Evolutionary conservation across 2,329 filamentous ascomycete species (phyloP), one percentile per base, ranked within the genome.

Genomic region (Cryoendolithus antarcticus): DNA sequence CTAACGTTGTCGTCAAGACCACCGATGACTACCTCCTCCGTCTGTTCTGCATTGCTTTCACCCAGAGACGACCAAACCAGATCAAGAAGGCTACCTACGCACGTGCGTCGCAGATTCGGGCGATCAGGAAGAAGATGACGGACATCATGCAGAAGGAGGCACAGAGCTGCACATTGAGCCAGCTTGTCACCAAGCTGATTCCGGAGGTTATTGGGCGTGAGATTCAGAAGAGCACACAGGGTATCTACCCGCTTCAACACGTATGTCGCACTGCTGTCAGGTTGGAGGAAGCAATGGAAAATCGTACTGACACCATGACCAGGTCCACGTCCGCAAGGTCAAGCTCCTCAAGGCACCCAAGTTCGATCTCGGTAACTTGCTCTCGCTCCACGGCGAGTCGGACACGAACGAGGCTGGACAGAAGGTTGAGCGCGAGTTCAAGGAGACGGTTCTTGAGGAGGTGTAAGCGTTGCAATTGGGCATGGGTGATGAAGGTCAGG

Each of bases 61-160:
- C 91, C 71, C 96, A 96, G 83, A 79, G 86, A 70, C 82, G 91
- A 63, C 86, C 86, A 59, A 98, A 96, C 77, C 91, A 98, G 78
- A 89, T 98, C 77, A 94, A 94, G 84, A 98, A 96, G 84, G 98
- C 91, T 61, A 98, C 91, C 65, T 98, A 98, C 65, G 91, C 91
- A 57, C 82, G 82, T 53, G 86, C 86, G 52, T 96, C 91, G 52
- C 91, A 98, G 74, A 96, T 96, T 69, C 83, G 89, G 55, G 81
- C 83, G 57, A 98, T 98, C 69, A 84, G 91, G 70, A 91, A 88
- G 78, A 96, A 98, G 86, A 98, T 98, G 91, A 83, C 78, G 52
- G 91, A 98, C 72, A 96, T 98, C 71, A 96, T 98, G 70, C 78
- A 84, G 70, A 83, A 88, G 59, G 91, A 98, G 76, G 91, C 91